phyloP scores from a whole-genome alignment of 2,329 filamentous ascomycete genomes.

The Cryphonectria nitschkei region DNA sequence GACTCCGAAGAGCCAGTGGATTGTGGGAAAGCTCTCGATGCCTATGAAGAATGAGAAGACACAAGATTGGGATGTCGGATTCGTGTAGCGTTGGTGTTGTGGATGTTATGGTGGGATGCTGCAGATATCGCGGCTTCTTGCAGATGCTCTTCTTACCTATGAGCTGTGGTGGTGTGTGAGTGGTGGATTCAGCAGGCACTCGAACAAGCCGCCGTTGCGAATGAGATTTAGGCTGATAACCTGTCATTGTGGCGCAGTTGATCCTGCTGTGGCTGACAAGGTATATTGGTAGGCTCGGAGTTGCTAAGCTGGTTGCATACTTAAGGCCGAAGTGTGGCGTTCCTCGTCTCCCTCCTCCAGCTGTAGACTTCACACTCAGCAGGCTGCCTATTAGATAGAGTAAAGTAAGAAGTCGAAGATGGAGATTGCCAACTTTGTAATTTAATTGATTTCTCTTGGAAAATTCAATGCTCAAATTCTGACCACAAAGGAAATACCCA shows the following conservation, averaged over 20 bases:
- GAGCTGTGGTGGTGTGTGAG: background rate
- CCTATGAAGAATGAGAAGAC: background rate
- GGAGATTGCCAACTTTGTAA: too few species aligned
- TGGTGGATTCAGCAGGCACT: background rate
- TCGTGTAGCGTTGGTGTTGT: background rate
- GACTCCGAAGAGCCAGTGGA: constrained; percentile 4
- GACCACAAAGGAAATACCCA: too few species aligned
- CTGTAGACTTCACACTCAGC: too few species aligned
- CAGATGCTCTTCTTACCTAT: constrained; percentile 4
- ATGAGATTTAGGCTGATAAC: background rate
- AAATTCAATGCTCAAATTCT: too few species aligned
- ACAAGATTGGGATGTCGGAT: background rate
- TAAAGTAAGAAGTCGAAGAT: too few species aligned
- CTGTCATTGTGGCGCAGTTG: constrained; percentile 18
- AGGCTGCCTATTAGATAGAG: too few species aligned
- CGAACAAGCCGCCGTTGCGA: background rate
- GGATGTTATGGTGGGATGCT: background rate
- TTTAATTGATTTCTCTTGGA: too few species aligned
- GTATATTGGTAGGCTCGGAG: background rate
- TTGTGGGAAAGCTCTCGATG: background rate
- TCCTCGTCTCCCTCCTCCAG: background rate
- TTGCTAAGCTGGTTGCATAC: background rate
- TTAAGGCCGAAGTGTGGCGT: constrained; percentile 4
- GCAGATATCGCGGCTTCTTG: constrained; percentile 1
- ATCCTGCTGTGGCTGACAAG: background rate